These are phyloP conservation scores for Larix kaempferi DNA, from an alignment of 75 land plant species.

Conservation along the genomic window DNA sequence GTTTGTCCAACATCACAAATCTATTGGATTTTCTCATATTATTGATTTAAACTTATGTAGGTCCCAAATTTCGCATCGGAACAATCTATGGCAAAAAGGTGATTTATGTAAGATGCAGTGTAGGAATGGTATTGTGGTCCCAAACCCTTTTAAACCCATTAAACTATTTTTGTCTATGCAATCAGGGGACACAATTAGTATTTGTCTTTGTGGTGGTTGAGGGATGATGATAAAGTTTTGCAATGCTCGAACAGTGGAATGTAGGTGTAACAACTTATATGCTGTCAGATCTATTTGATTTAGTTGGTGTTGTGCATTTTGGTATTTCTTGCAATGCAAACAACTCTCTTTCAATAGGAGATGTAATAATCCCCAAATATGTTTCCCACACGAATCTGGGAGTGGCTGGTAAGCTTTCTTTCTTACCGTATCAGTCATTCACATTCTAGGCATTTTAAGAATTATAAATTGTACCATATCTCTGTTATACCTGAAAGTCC, in stretches of 20 bases:
- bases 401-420: too few species aligned
- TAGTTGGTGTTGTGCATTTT: constrained; percentile 27
- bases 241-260: constrained; percentile 19
- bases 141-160: too few species aligned
- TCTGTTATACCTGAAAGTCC: too few species aligned
- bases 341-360: constrained; percentile 24
- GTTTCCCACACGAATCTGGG: constrained; percentile 30
- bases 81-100: constrained; percentile 11
- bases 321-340: constrained; percentile 42
- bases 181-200: too few species aligned
- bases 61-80: constrained; percentile 16
- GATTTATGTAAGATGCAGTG: constrained; percentile 20
- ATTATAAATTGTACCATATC: too few species aligned
- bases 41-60: constrained; percentile 3
- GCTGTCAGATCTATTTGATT: constrained; percentile 22
- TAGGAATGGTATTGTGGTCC: constrained; percentile 6
- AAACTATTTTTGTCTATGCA: background rate
- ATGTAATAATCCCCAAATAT: constrained; percentile 24
- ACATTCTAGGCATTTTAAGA: too few species aligned
- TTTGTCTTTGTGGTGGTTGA: background rate
- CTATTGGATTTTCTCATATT: too few species aligned
- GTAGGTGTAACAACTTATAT: constrained; percentile 28
- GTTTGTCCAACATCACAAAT: too few species aligned
- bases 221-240: background rate
- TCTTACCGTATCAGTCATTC: too few species aligned